Percentiles rank a stretch among this genome's conserved stretches.
These are phyloP conservation scores for Dysphania ambrosioides DNA, from an alignment of 148 eudicot species.

Conservation along the genomic window DNA sequence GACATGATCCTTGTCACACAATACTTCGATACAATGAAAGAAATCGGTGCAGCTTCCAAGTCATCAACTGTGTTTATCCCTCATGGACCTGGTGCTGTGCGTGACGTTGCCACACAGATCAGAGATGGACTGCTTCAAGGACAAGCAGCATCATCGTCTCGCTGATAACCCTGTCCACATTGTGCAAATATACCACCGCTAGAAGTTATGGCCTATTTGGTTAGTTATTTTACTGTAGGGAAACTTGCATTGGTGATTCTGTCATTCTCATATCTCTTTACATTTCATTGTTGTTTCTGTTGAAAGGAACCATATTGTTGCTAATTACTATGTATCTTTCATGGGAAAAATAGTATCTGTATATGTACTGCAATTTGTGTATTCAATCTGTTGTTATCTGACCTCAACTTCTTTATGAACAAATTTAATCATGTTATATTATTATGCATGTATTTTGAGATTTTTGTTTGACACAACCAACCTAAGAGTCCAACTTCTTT, in stretches of 20 bases:
- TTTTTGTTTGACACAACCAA: too few species aligned
- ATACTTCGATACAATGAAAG: constrained; percentile 51
- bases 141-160: constrained; percentile 8
- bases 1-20: constrained; percentile 45
- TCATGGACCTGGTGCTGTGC: constrained; percentile 47
- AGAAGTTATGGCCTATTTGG: constrained; percentile 4
- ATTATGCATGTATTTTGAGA: too few species aligned
- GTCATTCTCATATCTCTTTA: not conserved
- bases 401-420: too few species aligned
- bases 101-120: constrained; percentile 39
- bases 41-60: constrained; percentile 42
- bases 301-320: not conserved
- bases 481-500: too few species aligned
- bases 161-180: not conserved
- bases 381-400: not conserved
- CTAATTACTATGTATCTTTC: not conserved
- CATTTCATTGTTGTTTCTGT: not conserved
- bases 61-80: constrained; percentile 43
- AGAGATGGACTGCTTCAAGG: constrained; percentile 41
- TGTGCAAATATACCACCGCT: not conserved
- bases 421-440: too few species aligned
- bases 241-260: not conserved
- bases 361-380: not conserved
- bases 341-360: not conserved
- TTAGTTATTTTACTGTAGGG: not conserved